Evolutionary conservation across 805 yeast genomes (phyloP).

Genomic region (Metschnikowia aberdeeniae): DNA sequence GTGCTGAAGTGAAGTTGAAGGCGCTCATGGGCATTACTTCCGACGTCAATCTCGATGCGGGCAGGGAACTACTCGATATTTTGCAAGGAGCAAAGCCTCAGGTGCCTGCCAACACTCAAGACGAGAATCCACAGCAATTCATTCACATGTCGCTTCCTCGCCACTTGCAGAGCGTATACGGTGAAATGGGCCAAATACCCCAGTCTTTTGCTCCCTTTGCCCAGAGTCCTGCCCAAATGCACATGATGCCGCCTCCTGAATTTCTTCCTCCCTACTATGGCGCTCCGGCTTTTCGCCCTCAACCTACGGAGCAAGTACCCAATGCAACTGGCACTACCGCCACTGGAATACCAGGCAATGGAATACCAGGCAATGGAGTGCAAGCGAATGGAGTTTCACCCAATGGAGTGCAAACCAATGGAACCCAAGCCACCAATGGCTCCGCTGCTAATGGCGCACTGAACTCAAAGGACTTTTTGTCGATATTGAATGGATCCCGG

Average conservation of each 20-base stretch:
- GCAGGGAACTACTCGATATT: slow-evolving; percentile 69
- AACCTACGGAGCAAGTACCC: neutral
- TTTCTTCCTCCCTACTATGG: slow-evolving; percentile 11
- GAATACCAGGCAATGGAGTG: no score
- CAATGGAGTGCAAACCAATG: no score
- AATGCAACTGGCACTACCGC: neutral
- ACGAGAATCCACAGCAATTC: slow-evolving; percentile 11
- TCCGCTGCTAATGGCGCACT: neutral
- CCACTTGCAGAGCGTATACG: slow-evolving; percentile 25
- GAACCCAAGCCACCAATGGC: no score
- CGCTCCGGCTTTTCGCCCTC: neutral
- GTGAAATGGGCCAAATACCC: slow-evolving; percentile 15
- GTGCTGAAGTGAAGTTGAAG: slow-evolving; percentile 66
- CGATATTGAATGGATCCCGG: slow-evolving; percentile 7
- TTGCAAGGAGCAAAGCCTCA: slow-evolving; percentile 37
- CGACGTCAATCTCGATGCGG: slow-evolving; percentile 51
- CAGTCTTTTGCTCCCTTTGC: slow-evolving; percentile 12
- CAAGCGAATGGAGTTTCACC: no score
- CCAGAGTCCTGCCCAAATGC: slow-evolving; percentile 8
- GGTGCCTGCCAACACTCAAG: neutral
- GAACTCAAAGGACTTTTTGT: slow-evolving; percentile 8
- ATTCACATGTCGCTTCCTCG: slow-evolving; percentile 31
- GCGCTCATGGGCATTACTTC: slow-evolving; percentile 54
- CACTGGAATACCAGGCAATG: no score
- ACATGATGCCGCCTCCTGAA: slow-evolving; percentile 15